phyloP scores from a whole-genome alignment of 192 early-diverging fungal genomes.

The Paraglomus brasilianum region DNA sequence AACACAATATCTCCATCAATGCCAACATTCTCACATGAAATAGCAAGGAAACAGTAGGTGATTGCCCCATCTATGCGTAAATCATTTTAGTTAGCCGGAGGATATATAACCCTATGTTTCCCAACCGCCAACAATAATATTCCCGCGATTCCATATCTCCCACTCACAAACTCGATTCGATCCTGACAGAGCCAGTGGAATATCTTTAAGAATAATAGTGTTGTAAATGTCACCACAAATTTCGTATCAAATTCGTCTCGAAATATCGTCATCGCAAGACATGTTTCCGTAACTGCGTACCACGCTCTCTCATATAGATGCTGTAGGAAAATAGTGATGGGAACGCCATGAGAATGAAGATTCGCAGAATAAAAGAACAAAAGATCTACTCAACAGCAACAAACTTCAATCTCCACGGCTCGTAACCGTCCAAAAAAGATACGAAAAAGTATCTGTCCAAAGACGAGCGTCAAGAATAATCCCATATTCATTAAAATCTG shows the following conservation, averaged over 20 bases:
- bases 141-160: not conserved
- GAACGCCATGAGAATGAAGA: slow-evolving; percentile 10
- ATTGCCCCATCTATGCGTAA: slow-evolving; percentile 78
- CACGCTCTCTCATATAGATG: slow-evolving; percentile 97
- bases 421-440: slow-evolving; percentile 91
- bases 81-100: not conserved
- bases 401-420: slow-evolving; percentile 89
- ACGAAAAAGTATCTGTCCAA: slow-evolving; percentile 73
- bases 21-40: slow-evolving; percentile 75
- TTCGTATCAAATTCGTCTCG: slow-evolving; percentile 90
- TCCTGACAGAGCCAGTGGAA: slow-evolving; percentile 97
- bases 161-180: slow-evolving; percentile 79
- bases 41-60: slow-evolving; percentile 55
- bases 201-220: slow-evolving; percentile 89
- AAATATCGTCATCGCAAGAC: slow-evolving; percentile 94
- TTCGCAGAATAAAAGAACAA: not conserved
- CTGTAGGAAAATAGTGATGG: slow-evolving; percentile 38
- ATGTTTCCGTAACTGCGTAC: slow-evolving; percentile 97
- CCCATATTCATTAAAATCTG: slow-evolving; percentile 81
- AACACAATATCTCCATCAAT: slow-evolving; percentile 63
- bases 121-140: too few relatives aligned
- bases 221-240: slow-evolving; percentile 80
- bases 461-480: slow-evolving; percentile 73
- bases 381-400: slow-evolving; percentile 6
- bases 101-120: not conserved